Evolutionary conservation across 106 monocot genomes (phyloP).

Genomic region (Xerophyta viscosa): DNA sequence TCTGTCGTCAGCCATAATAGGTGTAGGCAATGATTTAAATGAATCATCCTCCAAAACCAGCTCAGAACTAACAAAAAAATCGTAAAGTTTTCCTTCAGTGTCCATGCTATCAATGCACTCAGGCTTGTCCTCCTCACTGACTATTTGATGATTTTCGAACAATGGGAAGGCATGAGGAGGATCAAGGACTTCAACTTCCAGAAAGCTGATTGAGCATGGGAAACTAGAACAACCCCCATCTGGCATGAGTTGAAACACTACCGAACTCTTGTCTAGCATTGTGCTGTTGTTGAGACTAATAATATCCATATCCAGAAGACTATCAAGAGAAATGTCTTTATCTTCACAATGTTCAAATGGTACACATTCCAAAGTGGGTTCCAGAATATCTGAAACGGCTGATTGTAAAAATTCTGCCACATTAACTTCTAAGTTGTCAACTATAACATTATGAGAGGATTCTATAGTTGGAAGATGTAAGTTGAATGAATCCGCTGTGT

Average conservation of each 20-base stretch:
- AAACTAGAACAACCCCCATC: slow-evolving; percentile 31
- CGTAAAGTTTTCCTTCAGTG: slow-evolving; percentile 33
- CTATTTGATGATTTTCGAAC: slow-evolving; percentile 18
- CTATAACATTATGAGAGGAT: slow-evolving; percentile 5
- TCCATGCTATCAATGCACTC: slow-evolving; percentile 39
- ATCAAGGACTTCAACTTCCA: slow-evolving; percentile 72
- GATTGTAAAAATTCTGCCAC: slow-evolving; percentile 30
- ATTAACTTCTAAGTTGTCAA: slow-evolving; percentile 25
- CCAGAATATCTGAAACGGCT: slow-evolving; percentile 24
- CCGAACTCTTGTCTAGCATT: slow-evolving; percentile 35
- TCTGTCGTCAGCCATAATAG: slow-evolving; percentile 46
- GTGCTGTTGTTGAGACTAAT: slow-evolving; percentile 35
- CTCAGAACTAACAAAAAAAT: slow-evolving; percentile 62
- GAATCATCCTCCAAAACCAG: slow-evolving; percentile 69
- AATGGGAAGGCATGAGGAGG: slow-evolving; percentile 28
- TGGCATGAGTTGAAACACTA: slow-evolving; percentile 30
- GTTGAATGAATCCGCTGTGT: slow-evolving; percentile 27
- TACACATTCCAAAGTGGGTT: slow-evolving; percentile 18
- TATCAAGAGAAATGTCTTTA: slow-evolving; percentile 22
- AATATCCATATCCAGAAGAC: slow-evolving; percentile 55
- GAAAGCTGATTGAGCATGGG: slow-evolving; percentile 47
- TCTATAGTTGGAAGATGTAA: slow-evolving; percentile 28
- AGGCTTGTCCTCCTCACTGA: slow-evolving; percentile 18
- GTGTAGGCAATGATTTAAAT: slow-evolving; percentile 71
- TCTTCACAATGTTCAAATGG: slow-evolving; percentile 19